Conservation (phyloP, 2,329 filamentous ascomycete genomes). For the Rachicladosporium sp. region DNA sequence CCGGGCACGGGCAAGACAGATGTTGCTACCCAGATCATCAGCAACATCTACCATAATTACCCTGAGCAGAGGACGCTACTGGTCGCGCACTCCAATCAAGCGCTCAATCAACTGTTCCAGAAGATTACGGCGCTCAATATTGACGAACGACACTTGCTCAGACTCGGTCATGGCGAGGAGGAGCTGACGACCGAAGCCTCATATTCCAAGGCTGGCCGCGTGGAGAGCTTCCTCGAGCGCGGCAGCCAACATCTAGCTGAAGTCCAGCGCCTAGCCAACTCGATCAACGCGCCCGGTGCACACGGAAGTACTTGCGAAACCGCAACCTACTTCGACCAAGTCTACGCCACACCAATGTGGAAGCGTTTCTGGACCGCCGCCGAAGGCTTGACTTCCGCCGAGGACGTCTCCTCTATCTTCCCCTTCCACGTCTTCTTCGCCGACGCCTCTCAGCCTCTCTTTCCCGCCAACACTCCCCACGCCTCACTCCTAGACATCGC, state of each 20-base stretch:
- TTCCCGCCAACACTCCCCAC: conserved; percentile 53
- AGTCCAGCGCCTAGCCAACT: conserved; percentile 73
- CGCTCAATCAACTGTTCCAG: conserved; percentile 90
- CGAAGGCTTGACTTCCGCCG: conserved; percentile 41
- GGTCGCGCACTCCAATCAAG: conserved; percentile 94
- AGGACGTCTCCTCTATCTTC: conserved; percentile 58
- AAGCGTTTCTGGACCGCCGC: conserved; percentile 62
- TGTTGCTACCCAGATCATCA: conserved; percentile 96
- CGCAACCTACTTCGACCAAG: conserved; percentile 88
- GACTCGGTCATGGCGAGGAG: conserved; percentile 89
- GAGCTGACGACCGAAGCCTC: conserved; percentile 75
- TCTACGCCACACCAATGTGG: conserved; percentile 85
- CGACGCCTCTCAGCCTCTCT: conserved; percentile 75
- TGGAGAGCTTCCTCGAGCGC: conserved; percentile 90
- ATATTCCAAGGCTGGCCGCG: conserved; percentile 88
- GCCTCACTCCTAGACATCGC: conserved; percentile 63
- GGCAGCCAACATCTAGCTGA: conserved; percentile 66
- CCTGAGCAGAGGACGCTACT: conserved; percentile 82
- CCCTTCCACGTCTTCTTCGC: conserved; percentile 84
- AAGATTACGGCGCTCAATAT: conserved; percentile 94
- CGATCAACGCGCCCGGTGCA: conserved; percentile 78
- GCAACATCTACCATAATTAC: conserved; percentile 97
- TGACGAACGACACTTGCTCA: conserved; percentile 82
- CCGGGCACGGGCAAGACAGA: conserved; percentile 99
- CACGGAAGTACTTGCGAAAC: conserved; percentile 95